Percentiles rank a stretch among this genome's conserved stretches.
phyloP scores from a whole-genome alignment of 2,329 filamentous ascomycete genomes.

The Drechmeria coniospora region DNA sequence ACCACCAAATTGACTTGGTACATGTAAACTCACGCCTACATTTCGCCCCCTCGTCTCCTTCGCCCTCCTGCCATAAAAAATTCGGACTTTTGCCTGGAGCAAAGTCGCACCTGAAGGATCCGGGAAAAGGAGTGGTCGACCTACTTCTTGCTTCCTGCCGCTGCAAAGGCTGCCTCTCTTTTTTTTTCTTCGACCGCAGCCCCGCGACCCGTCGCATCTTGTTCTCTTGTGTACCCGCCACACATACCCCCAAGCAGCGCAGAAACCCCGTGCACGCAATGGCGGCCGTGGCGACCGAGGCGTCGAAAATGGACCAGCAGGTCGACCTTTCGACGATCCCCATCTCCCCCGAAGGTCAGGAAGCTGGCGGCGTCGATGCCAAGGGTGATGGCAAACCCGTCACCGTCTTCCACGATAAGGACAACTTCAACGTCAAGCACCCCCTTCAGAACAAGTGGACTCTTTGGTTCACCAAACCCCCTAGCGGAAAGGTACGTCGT shows the following conservation, averaged over 20 bases:
- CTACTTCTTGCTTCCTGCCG: slow-evolving; percentile 9
- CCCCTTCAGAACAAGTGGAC: slow-evolving; percentile 97
- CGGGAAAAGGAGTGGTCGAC: slow-evolving; percentile 14
- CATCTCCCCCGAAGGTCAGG: slow-evolving; percentile 45
- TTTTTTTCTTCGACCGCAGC: slow-evolving; percentile 5
- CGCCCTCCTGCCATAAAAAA: slow-evolving; percentile 5
- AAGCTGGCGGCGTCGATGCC: slow-evolving; percentile 31
- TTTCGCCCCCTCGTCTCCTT: slow-evolving; percentile 6
- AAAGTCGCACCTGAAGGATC: slow-evolving; percentile 20
- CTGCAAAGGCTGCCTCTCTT: slow-evolving; percentile 5
- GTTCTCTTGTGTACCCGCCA: slow-evolving; percentile 1
- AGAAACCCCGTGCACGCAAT: slow-evolving; percentile 12
- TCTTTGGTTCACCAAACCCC: slow-evolving; percentile 97
- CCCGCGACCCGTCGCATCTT: slow-evolving; percentile 8
- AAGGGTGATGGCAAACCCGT: slow-evolving; percentile 48
- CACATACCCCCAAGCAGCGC: no score
- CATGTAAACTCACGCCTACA: no score
- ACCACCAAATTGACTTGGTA: no score
- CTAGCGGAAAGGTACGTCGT: slow-evolving; percentile 69
- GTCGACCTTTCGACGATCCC: slow-evolving; percentile 55
- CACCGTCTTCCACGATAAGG: slow-evolving; percentile 94
- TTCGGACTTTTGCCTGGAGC: slow-evolving; percentile 25
- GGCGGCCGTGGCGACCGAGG: slow-evolving; percentile 19
- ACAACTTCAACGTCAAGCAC: slow-evolving; percentile 99
- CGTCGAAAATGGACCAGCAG: slow-evolving; percentile 31